Evolutionary conservation across 257 asterid genomes (phyloP).

Genomic region (Craterostigma plantagineum): DNA sequence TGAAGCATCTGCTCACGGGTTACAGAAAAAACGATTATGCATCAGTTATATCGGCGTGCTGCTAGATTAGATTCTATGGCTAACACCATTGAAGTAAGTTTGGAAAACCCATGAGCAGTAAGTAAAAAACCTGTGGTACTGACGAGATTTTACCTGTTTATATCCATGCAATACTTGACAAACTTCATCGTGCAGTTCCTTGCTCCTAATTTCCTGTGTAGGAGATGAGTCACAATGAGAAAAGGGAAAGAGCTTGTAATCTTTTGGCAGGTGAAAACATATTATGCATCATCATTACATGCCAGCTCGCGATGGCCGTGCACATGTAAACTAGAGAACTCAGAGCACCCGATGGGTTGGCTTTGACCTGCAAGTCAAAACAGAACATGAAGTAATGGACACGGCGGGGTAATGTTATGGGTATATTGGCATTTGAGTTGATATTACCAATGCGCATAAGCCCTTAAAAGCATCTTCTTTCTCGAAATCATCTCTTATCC

Average conservation of each 20-base stretch:
- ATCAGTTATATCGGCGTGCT: not conserved
- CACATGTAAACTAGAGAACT: slow-evolving; percentile 64
- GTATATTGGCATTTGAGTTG: not conserved
- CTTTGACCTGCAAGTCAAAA: slow-evolving; percentile 44
- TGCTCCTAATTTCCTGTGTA: slow-evolving; percentile 79
- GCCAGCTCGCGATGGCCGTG: slow-evolving; percentile 97
- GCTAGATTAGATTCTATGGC: too few relatives aligned
- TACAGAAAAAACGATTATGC: too few relatives aligned
- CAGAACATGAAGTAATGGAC: not conserved
- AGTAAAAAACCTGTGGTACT: not conserved
- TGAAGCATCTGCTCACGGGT: slow-evolving; percentile 48
- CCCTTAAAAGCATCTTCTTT: slow-evolving; percentile 96
- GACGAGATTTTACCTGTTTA: slow-evolving; percentile 51
- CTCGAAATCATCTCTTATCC: slow-evolving; percentile 96
- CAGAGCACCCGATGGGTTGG: slow-evolving; percentile 84
- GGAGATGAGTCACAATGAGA: slow-evolving; percentile 8
- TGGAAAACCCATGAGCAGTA: too few relatives aligned
- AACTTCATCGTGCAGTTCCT: slow-evolving; percentile 70
- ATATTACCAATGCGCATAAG: slow-evolving; percentile 71
- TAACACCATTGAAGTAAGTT: too few relatives aligned
- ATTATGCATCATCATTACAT: slow-evolving; percentile 22
- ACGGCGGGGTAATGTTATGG: slow-evolving; percentile 4
- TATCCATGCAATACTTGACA: slow-evolving; percentile 86
- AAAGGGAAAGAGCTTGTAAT: not conserved
- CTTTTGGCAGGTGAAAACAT: not conserved